Evolutionary conservation across 2,329 filamentous ascomycete genomes (phyloP), one percentile per base, ranked within the genome.

Genomic region (Aspergillus fijiensis): DNA sequence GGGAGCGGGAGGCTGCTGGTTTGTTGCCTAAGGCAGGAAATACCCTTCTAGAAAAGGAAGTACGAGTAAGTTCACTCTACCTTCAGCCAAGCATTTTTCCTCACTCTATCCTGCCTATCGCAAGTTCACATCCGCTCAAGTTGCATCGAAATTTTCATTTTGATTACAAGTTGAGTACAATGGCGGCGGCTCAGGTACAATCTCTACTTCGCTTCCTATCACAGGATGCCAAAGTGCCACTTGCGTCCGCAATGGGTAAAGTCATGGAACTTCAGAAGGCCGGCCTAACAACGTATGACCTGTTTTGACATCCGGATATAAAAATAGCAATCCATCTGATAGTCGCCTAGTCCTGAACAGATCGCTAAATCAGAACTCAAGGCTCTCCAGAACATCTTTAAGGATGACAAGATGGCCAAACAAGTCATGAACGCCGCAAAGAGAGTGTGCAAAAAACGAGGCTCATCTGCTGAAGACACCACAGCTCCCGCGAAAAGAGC

Each of bases 401-500:
- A 69, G 51, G 84, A 87, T 57, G 80, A 84, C 7, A 87, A 86
- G 66, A 48, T 81, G 4, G 79, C 82, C 14, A 86, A 84, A 65
- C 82, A 86, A 69, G 77, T 87, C 14, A 73, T 82, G 50, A 83
- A 81, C 64, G 84, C 84, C 33, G 83, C 84, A 2, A 87, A 86
- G 72, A 77, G 82, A 19, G 73, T 81, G 2, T 78, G 76, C 4
- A 87, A 85, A 71, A 87, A 87, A 68, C 81, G 85, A 25, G 39
- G 39, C 39, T 16, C 39, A 45, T 45, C 39, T 16, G n/a, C 39
- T n/a, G 39, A 19, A n/a, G 39, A 19, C 39, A 19, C 16, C 6
- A 65, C 67, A 51, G 72, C 79, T 4, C 69, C 76, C 23, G 72
- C 75, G 47, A 74, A 76, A 21, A 65, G 63, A 49, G 59, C 67